Conservation (phyloP, 768 basidiomycete genomes). For the Mrakia frigida region DNA sequence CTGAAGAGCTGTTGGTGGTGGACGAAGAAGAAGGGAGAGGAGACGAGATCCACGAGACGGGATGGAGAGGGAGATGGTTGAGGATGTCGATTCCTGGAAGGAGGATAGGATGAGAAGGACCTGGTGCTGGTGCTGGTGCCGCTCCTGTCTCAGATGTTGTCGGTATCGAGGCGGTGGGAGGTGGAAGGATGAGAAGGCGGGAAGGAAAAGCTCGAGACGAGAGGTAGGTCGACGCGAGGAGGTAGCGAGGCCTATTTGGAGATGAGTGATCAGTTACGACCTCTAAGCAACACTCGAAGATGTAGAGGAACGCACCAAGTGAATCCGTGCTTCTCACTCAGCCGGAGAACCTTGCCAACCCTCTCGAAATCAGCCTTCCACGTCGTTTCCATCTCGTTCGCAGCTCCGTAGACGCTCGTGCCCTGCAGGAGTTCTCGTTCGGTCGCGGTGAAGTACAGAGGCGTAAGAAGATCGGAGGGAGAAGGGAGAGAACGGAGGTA, state of each 20-base stretch:
- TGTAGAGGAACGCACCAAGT: slow-evolving; percentile 57
- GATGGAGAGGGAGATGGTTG: slow-evolving; percentile 52
- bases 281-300: background rate
- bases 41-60: slow-evolving; percentile 32
- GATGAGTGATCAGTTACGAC: background rate
- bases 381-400: slow-evolving; percentile 57
- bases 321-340: slow-evolving; percentile 49
- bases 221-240: slow-evolving; percentile 67
- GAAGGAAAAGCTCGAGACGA: slow-evolving; percentile 91
- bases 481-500: slow-evolving; percentile 68
- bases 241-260: slow-evolving; percentile 59
- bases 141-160: no score
- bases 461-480: slow-evolving; percentile 57
- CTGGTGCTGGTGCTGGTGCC: slow-evolving; percentile 43
- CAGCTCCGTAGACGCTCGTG: slow-evolving; percentile 74
- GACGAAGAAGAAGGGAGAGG: slow-evolving; percentile 22
- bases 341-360: slow-evolving; percentile 50
- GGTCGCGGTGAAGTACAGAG: slow-evolving; percentile 60
- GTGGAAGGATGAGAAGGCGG: slow-evolving; percentile 52
- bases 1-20: slow-evolving; percentile 4
- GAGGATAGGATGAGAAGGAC: slow-evolving; percentile 62
- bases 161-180: slow-evolving; percentile 41
- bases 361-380: slow-evolving; percentile 62
- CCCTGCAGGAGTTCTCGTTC: slow-evolving; percentile 68
- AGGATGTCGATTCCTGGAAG: slow-evolving; percentile 81